Evolutionary conservation across 2,329 filamentous ascomycete species (phyloP), one percentile per base, ranked within the genome.

Genomic region (Stachybotrys chlorohalonatus): DNA sequence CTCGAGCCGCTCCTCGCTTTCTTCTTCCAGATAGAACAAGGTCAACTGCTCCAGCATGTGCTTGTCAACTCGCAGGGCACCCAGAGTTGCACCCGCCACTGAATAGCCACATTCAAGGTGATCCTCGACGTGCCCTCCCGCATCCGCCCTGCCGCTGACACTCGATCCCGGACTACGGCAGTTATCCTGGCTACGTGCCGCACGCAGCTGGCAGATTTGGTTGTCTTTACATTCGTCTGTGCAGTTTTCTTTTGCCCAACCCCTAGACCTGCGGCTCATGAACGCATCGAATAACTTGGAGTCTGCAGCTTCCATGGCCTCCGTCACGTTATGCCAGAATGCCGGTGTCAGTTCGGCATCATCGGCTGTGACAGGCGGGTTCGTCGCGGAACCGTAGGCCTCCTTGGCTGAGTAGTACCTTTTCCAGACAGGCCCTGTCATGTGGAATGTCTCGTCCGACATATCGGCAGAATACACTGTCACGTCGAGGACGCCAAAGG

Each of bases 301-400:
- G 2, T 71, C 58, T 54, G 80, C 64, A 5, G 55, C 59, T 56
- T 79, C 75, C 51, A 84, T 74, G 3, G 68, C 63, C 1, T 67
- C 68, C 1, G 81, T 83, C 17, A 83, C 70, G 58, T 79, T 75
- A 63, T 83, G 81, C 81, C 81, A 84, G 65, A 83, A 83, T 1
- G 75, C 75, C 0, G 80, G 76, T 1, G 76, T 79, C 39, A 85
- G 73, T 58, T 84, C 66, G 5, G 70, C 70, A 9, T 64, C 65
- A 3, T 65, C 49, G 47, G 68, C 59, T 11, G 64, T 65, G 1
- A 76, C 58, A 1, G 76, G 72, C 45, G 77, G 74, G 32, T 57
- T 62, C 13, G 79, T 65, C 1, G 75, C 66, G 0, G 71, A 59
- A 6, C 79, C 80, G 60, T 84, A 84, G 7, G 71, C 68, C 53